Evolutionary conservation across 371 early-diverging fungal genomes (phyloP), one percentile per base, ranked within the genome.

Genomic region (Rhizopus sp.): DNA sequence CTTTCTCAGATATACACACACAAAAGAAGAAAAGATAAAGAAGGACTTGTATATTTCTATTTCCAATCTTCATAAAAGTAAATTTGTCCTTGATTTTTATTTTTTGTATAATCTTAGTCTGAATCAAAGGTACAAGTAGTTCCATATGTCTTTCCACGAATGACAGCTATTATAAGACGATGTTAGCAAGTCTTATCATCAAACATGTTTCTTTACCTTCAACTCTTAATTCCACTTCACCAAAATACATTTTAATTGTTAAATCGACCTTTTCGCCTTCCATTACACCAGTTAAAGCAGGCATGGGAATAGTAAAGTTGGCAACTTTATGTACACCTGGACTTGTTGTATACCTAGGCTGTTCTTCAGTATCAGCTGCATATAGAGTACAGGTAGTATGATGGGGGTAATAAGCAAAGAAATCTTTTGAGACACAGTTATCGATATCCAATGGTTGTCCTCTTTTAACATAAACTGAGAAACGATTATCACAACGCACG

Each of bases 301-400:
- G 80, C 80, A 80, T 80, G 7, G 80, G 80, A 15, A 80, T 80
- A 12, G 80, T 80, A 47, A 80, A 80, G 48, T 80, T 76, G 49
- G 80, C 80, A 2, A 80, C 73, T 55, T 75, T 74, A 23, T 72
- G 80, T 5, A 80, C 80, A 47, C 80, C 77, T 7, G 77, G 80
- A 41, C 77, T 74, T 31, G 74, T 72, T 35, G 77, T 80, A 56
- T 76, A 80, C 30, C 75, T 70, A 31, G 80, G 80, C 38, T 72
- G 69, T 41, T 72, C 77, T 39, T 80, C 77, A 10, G 77, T 80
- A 41, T 80, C 80, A 41, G 77, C 77, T 7, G 80, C 75, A 60
- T 74, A 80, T 13, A 80, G 33, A 12, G 77, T 80, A 61, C 80
- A 80, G 3, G 77, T 80, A 46, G 80, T 80, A 64, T 80, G 77